phyloP scores from a whole-genome alignment of 345 rosid species.

The Salix dunnii region DNA sequence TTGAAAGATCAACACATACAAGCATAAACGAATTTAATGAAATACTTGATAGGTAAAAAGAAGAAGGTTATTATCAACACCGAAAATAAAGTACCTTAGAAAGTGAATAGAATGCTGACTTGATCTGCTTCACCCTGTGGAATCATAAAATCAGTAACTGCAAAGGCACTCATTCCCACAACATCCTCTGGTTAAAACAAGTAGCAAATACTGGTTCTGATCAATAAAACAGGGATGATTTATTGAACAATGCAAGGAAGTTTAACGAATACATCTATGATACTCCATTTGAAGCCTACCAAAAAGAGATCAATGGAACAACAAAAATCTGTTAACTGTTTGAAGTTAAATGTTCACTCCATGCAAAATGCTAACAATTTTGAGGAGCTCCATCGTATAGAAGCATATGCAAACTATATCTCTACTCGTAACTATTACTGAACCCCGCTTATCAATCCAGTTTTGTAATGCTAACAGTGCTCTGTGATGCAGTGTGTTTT shows the following conservation, averaged over 20 bases:
- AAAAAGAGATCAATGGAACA: not conserved
- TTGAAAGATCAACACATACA: not conserved
- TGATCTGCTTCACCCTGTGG: constrained; percentile 81
- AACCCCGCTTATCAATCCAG: not conserved
- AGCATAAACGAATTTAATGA: not conserved
- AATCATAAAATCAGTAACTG: not conserved
- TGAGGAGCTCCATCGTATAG: not conserved
- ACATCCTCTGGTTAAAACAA: not conserved
- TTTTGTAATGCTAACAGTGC: not conserved
- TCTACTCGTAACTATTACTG: not conserved
- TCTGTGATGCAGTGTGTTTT: not conserved
- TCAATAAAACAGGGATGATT: not conserved
- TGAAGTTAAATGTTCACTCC: not conserved
- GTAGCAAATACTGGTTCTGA: not conserved
- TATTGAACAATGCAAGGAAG: no score
- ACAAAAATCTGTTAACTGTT: not conserved
- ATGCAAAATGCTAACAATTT: not conserved
- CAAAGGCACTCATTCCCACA: not conserved
- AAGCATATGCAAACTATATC: not conserved
- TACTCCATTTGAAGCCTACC: no score
- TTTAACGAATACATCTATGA: no score
- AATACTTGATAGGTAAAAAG: not conserved
- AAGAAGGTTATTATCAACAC: not conserved
- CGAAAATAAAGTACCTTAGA: constrained; percentile 45
- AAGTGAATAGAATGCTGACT: constrained; percentile 85